Base-by-base conservation (phyloP, 805 yeast genomes). In the Brettanomyces bruxellensis region DNA sequence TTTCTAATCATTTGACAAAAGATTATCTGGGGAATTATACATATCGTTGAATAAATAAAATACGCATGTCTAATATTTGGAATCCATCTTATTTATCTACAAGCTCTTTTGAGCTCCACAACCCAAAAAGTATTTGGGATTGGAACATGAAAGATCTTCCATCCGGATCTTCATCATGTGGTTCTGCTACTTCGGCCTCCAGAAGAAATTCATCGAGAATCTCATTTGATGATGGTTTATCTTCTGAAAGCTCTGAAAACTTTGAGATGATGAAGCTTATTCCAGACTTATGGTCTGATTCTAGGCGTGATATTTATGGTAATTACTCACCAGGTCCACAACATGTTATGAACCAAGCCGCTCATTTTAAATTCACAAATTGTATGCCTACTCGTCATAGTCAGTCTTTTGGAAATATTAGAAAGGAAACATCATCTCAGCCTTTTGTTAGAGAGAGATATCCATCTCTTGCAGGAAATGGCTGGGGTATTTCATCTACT, bases 281-380 rank as follows among this genome's bases (percentile, higher is more conserved):
- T 30, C 63, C 63, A 11, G 53, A 55, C 38, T 41, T 59, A 8
- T 59, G 63, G 63, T 38, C 53, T 4, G 54, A 51, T n/a, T 44
- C 47, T 25, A 8, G 35, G 9, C 38, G 39, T 11, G 42, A 6
- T 40, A 9, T 13, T 13, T 14, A 13, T 25, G 42, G 42, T 40
- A 5, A 13, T 25, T 8, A n/a, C 8, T 25, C 14, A 8, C 14
- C 18, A 5, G 22, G n/a, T 24, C 23, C 23, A 25, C n/a, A 11
- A 8, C n/a, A 9, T n/a, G 14, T 22, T 14, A 7, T 24, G n/a
- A 13, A 22, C 41, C 13, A 18, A 24, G 35, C 46, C 34, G 41
- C 43, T 34, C 14, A 34, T 13, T 22, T 38, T n/a, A 22, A 32
- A n/a, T 22, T n/a, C 18, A 25, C 43, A 25, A 18, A 30, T 44